phyloP scores from a whole-genome alignment of 2,329 filamentous ascomycete species.

The Aspergillus chevalieri region DNA sequence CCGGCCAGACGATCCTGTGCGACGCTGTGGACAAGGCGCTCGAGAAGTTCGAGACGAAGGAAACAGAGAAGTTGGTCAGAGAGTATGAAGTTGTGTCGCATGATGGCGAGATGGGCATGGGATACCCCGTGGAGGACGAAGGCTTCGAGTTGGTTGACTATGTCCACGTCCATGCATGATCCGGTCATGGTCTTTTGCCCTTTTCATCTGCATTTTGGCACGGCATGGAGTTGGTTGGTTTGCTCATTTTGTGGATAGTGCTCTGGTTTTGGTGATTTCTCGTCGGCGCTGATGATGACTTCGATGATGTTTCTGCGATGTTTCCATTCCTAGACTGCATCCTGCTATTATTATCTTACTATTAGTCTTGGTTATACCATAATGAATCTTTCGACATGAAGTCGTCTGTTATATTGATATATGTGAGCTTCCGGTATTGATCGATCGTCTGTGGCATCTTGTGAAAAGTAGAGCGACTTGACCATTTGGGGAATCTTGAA shows the following conservation, averaged over 20 bases:
- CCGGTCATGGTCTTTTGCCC: background rate
- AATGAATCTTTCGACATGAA: background rate
- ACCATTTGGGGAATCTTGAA: too few relatives aligned
- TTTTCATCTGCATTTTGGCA: background rate
- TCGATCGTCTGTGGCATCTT: too few relatives aligned
- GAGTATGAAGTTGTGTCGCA: constrained; percentile 53
- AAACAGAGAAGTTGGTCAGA: constrained; percentile 56
- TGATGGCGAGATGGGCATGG: constrained; percentile 26
- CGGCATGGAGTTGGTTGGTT: background rate
- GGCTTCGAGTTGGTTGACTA: constrained; percentile 37
- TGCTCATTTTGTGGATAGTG: background rate
- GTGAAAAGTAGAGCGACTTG: too few relatives aligned
- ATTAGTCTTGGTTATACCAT: background rate
- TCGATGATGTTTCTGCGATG: background rate
- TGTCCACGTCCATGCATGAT: constrained; percentile 17
- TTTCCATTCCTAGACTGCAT: background rate
- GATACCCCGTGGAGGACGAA: constrained; percentile 30
- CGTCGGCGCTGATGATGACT: background rate
- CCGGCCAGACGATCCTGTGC: constrained; percentile 53
- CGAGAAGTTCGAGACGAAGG: constrained; percentile 54
- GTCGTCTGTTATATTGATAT: background rate
- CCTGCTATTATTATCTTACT: background rate
- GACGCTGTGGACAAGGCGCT: constrained; percentile 53
- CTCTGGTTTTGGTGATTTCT: background rate
- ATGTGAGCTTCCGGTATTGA: too few relatives aligned